Evolutionary conservation across 192 early-diverging fungal species (phyloP).

Genomic region (Coemansia sp.): DNA sequence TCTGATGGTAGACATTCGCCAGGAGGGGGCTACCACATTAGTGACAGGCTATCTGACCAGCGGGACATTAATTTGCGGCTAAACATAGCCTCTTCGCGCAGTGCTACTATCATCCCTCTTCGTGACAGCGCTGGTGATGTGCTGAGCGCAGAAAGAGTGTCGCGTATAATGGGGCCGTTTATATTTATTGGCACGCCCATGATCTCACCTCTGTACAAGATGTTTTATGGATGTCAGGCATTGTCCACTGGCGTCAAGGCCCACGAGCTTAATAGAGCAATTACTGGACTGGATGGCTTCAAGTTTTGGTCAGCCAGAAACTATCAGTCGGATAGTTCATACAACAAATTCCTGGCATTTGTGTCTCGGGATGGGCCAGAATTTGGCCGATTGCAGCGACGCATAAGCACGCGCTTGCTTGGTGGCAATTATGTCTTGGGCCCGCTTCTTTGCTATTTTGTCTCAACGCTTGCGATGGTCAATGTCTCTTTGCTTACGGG

Average conservation of each 20-base stretch:
- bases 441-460: constrained; percentile 25
- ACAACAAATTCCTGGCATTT: background rate
- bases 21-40: background rate
- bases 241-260: constrained; percentile 8
- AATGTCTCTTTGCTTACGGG: background rate
- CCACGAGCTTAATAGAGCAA: background rate
- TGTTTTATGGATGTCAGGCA: constrained; percentile 23
- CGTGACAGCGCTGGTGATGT: constrained; percentile 10
- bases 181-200: constrained; percentile 11
- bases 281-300: constrained; percentile 26
- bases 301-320: background rate
- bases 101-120: constrained; percentile 1
- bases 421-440: constrained; percentile 10
- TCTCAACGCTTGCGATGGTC: constrained; percentile 19
- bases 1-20: background rate
- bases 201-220: constrained; percentile 19
- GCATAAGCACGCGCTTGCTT: constrained; percentile 20
- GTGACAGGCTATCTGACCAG: background rate
- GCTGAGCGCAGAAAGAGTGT: constrained; percentile 24
- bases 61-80: background rate
- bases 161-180: constrained; percentile 30
- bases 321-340: background rate
- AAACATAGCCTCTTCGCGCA: background rate
- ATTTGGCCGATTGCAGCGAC: background rate
- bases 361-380: constrained; percentile 15